phyloP scores from a whole-genome alignment of 352 stramenopile genomes.

The Blastocystis sp. region DNA sequence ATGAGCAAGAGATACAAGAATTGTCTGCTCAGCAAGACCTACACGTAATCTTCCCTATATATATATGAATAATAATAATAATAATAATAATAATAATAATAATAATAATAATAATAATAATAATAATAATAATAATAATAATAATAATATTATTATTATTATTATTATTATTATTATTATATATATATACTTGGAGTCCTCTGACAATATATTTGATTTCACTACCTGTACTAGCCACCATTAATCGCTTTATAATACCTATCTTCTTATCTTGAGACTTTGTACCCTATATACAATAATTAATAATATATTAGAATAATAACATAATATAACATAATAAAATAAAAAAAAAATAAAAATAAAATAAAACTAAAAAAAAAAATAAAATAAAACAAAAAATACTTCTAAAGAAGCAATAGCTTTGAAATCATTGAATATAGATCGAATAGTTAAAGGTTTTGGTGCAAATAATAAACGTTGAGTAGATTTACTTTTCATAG shows the following conservation, averaged over 20 bases:
- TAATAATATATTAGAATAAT: slow-evolving; percentile 44
- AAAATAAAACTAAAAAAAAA: slow-evolving; percentile 22
- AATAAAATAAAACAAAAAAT: slow-evolving; percentile 5
- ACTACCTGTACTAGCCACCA: slow-evolving; percentile 56
- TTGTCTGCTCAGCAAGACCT: slow-evolving; percentile 80
- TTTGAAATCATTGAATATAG: slow-evolving; percentile 56
- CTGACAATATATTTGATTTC: slow-evolving; percentile 95
- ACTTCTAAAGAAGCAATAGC: slow-evolving; percentile 55
- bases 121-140: background rate
- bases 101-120: background rate
- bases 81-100: background rate
- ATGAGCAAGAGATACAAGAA: slow-evolving; percentile 84
- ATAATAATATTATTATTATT: background rate
- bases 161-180: no score
- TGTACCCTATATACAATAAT: slow-evolving; percentile 71
- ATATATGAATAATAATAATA: no score
- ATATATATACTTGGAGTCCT: no score
- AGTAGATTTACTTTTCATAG: slow-evolving; percentile 69
- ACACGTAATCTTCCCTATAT: slow-evolving; percentile 90
- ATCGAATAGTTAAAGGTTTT: slow-evolving; percentile 61
- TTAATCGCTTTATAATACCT: slow-evolving; percentile 78
- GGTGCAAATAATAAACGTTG: slow-evolving; percentile 59
- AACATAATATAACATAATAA: slow-evolving; percentile 5
- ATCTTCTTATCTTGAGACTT: slow-evolving; percentile 87
- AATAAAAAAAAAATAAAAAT: slow-evolving; percentile 28